Conservation (phyloP, 2,329 filamentous ascomycete genomes). For the Eutypa lata region DNA sequence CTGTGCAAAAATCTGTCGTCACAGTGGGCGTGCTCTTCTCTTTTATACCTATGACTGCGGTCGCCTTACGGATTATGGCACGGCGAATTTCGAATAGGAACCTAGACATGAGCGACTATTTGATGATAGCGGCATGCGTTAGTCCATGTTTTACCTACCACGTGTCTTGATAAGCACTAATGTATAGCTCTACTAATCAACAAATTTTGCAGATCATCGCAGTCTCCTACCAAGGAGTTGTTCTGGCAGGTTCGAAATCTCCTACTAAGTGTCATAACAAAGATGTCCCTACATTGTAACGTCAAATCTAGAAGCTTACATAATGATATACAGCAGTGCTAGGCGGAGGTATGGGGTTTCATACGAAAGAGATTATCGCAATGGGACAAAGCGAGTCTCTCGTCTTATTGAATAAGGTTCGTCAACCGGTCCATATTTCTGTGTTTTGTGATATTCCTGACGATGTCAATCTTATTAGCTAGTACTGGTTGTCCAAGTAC, state of each 20-base stretch:
- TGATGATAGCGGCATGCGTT: constrained; percentile 21
- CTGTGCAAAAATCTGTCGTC: constrained; percentile 16
- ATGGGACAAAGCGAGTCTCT: constrained; percentile 10
- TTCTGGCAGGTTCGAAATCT: constrained; percentile 14
- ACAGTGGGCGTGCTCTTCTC: constrained; percentile 17
- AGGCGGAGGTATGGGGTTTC: constrained; percentile 18
- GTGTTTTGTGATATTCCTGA: constrained; percentile 1
- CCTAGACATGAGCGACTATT: constrained; percentile 22
- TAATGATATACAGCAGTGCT: constrained; percentile 13
- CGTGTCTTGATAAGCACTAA: neutral
- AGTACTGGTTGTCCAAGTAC: constrained; percentile 23
- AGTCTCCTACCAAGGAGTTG: constrained; percentile 13
- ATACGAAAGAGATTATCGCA: constrained; percentile 13
- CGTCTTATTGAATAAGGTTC: constrained; percentile 11
- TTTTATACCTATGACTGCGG: constrained; percentile 13
- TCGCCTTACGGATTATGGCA: constrained; percentile 20
- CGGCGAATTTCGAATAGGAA: constrained; percentile 16
- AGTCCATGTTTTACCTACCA: constrained; percentile 5
- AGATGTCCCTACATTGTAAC: neutral
- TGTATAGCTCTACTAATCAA: too few relatives aligned
- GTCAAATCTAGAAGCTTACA: neutral
- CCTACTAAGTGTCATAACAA: too few relatives aligned
- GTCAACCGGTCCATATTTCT: neutral
- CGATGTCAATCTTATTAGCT: constrained; percentile 9
- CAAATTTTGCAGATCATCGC: constrained; percentile 13